Evolutionary conservation across 2,329 filamentous ascomycete species (phyloP), one percentile per base, ranked within the genome.

Genomic region (Colletotrichum tropicicola): DNA sequence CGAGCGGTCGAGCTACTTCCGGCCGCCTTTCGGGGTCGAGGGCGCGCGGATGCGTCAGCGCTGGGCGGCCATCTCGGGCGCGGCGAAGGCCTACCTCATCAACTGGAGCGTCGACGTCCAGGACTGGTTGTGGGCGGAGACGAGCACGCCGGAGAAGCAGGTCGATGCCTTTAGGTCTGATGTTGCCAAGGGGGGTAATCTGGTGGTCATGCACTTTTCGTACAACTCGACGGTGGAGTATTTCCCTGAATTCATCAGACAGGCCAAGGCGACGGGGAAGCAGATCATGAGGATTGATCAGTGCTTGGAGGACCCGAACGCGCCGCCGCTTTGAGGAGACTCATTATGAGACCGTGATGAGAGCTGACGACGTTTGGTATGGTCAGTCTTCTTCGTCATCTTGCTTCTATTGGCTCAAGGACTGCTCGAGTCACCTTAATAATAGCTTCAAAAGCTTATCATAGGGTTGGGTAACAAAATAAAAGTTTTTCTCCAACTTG

Each of bases 41-140:
- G 90, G 89, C 41, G 89, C 89, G 1, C 84, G 89, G 47, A 89
- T 89, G 78, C 84, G 90, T 4, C 85, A 90, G 73, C 83, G 87
- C 41, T 82, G 91, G 27, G 85, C 88, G 0, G 79, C 80, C 1
- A 82, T 85, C 0, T 79, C 84, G 45, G 74, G 75, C 15, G 81
- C 84, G 19, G 78, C 81, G 2, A 80, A 85, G 13, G 83, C 87
- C 1, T 85, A 86, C 68, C 85, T 91, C 44, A 84, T 91, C 54
- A 88, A 87, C 73, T 92, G 89, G 90, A 88, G 84, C 70, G 86
- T 92, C 45, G 89, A 92, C 70, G 86, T 91, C 30, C 87, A 92
- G 78, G 90, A 92, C 73, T 92, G 89, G 88, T 71, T 90, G 23
- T 92, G 89, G 88, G 89, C 87, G 1, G 77, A 84, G 72, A 84